Conservation (phyloP, 805 yeast species). For the Hanseniaspora thailandica region DNA sequence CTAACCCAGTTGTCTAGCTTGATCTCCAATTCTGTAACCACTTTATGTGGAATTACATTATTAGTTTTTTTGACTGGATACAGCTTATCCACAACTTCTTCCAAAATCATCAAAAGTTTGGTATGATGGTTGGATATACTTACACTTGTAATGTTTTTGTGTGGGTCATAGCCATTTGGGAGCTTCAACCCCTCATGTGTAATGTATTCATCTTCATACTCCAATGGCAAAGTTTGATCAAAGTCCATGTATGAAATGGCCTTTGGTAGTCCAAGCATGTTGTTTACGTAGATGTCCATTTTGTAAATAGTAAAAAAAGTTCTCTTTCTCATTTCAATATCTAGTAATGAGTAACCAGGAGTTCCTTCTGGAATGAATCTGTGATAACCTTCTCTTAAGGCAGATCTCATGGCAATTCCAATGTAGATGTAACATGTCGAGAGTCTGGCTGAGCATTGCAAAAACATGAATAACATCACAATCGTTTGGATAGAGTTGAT, state of each 20-base stretch:
- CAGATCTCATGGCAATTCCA: constrained; percentile 79
- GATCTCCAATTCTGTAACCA: constrained; percentile 57
- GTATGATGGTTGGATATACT: constrained; percentile 78
- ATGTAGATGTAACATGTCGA: constrained; percentile 86
- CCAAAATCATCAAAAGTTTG: constrained; percentile 53
- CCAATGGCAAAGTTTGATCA: constrained; percentile 76
- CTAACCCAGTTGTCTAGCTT: constrained; percentile 66
- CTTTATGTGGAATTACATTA: constrained; percentile 29
- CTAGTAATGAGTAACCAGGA: constrained; percentile 47
- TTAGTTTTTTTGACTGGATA: constrained; percentile 43
- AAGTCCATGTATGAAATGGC: constrained; percentile 66
- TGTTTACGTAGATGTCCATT: constrained; percentile 81
- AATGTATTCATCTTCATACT: constrained; percentile 75
- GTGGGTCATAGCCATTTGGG: constrained; percentile 18
- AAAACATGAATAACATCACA: constrained; percentile 71
- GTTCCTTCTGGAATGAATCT: constrained; percentile 46
- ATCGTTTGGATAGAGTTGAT: constrained; percentile 74
- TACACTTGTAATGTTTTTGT: constrained; percentile 25
- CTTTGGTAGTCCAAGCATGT: constrained; percentile 78
- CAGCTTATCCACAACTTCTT: constrained; percentile 56
- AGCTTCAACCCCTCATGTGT: constrained; percentile 41
- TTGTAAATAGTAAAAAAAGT: constrained; percentile 81
- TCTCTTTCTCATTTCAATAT: constrained; percentile 73
- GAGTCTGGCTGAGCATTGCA: constrained; percentile 80
- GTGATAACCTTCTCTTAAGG: constrained; percentile 75